phyloP scores from a whole-genome alignment of 2,329 filamentous ascomycete species.

The Dothiorella sarmentorum region DNA sequence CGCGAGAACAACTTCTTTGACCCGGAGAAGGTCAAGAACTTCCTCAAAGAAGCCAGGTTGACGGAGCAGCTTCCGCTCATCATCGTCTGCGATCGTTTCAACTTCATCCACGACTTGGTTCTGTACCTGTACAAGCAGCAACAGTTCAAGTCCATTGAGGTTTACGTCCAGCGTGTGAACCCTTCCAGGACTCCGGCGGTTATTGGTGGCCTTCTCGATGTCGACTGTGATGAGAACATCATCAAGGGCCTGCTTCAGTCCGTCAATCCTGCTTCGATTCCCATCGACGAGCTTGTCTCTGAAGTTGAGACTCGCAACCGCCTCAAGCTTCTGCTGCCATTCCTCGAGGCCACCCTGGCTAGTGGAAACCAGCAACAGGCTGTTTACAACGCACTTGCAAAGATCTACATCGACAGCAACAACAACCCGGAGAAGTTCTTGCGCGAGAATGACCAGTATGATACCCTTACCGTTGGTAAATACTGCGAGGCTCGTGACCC shows the following conservation, averaged over 20 bases:
- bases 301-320: conserved; percentile 97
- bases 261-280: conserved; percentile 79
- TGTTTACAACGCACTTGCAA: conserved; percentile 93
- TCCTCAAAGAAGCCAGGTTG: conserved; percentile 92
- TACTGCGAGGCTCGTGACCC: conserved; percentile 99
- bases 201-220: conserved; percentile 87
- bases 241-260: conserved; percentile 89
- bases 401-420: conserved; percentile 99
- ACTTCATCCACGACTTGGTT: conserved; percentile 95
- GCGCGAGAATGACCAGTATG: conserved; percentile 95
- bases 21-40: conserved; percentile 97
- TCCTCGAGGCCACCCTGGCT: conserved; percentile 88
- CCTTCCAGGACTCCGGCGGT: conserved; percentile 86
- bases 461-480: conserved; percentile 87
- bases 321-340: conserved; percentile 89
- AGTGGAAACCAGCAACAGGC: conserved; percentile 93
- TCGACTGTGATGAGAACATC: conserved; percentile 93
- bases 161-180: conserved; percentile 97
- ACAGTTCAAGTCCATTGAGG: conserved; percentile 97
- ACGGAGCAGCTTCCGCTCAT: conserved; percentile 93
- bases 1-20: conserved; percentile 86
- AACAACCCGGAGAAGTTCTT: conserved; percentile 97
- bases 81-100: conserved; percentile 98
- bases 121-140: conserved; percentile 98
- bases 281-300: conserved; percentile 87